Base-by-base conservation (phyloP, 75 land plant genomes). In the Sequoia sempervirens region DNA sequence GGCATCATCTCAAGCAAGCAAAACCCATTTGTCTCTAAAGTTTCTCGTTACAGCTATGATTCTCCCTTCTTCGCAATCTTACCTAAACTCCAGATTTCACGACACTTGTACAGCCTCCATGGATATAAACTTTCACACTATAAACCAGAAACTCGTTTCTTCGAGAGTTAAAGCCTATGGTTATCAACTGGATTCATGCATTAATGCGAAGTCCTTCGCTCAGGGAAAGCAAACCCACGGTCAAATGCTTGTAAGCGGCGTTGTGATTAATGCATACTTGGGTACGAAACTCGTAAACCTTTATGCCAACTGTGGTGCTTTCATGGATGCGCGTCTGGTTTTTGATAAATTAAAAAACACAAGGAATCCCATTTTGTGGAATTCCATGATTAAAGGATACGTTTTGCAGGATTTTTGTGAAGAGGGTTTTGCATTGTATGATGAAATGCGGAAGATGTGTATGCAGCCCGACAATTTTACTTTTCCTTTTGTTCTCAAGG, bases 361-460 rank as follows among this genome's bases (percentile, higher is more conserved):
- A 34, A 34, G 36, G 36, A 34, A 34, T 34, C 36, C 36, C 36
- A 34, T 34, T 34, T 34, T 34, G 36, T 34, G 36, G 36, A 34
- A 34, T 34, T 34, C 36, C 36, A 34, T 34, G 36, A 34, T 34
- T 34, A 34, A 34, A 0, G 36, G 36, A 34, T 34, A 34, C 36
- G 36, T 34, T 34, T 34, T 34, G 36, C 36, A 34, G 36, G 36
- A 34, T 34, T 34, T 34, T 34, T 34, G 36, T 34, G 36, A 34
- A 34, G 36, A 34, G 36, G 36, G 72, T 34, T 10, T 83, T 28
- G n/a, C 23, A 2, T 10, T 83, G 12, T 83, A 78, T 26, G 18
- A 68, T 20, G 38, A 83, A 74, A 83, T 83, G 84, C 82, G 23
- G 80, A 15, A 7, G 8, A 23, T 3, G 32, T 82, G 82, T 34